Base-by-base conservation (phyloP, 2,329 filamentous ascomycete genomes). In the Stemphylium beticola region DNA sequence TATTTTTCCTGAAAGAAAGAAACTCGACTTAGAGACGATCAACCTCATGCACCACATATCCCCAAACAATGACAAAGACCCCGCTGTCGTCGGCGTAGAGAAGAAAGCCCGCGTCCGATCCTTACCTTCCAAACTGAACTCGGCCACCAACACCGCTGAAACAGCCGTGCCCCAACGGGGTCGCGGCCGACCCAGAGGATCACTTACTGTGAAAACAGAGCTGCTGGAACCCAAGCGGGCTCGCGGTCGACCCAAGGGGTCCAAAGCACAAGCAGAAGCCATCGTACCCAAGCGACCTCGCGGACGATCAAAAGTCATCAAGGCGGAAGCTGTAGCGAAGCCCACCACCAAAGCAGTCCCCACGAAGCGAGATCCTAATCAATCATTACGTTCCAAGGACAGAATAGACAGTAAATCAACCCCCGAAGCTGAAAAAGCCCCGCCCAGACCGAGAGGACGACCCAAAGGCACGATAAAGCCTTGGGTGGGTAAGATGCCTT, bases 1-100 rank as follows among this genome's bases (percentile, higher is more conserved):
- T 0, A 72, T 75, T 7, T 74, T 69, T 15, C 60, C 71, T 0
- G 64, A 67, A n/a, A 51, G 66, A n/a, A 48, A 64, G 2, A 44
- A 40, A 2, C 47, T 73, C 31, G 66, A 67, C 42, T 47, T 57
- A 17, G 62, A 68, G 29, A 74, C 70, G 2, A 41, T 65, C 15
- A 29, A 49, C 15, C 43, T 61, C n/a, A 50, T 58, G 40, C 38
- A 34, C 14, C 14, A 36, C 11, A 39, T 57, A 6, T 15, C 42
- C n/a, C 32, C 46, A 7, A 26, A 14, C 12, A 17, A 39, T 8
- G 15, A 36, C 17, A 15, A 45, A 14, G n/a, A 11, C 10, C 14
- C 26, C 5, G 29, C n/a, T 10, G 10, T 33, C n/a, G 17, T 32
- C n/a, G 32, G 5, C 4, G 24, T n/a, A 8, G 44, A 45, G 20